phyloP scores from a whole-genome alignment of 805 yeast genomes.

The Wickerhamiella occidentalis region DNA sequence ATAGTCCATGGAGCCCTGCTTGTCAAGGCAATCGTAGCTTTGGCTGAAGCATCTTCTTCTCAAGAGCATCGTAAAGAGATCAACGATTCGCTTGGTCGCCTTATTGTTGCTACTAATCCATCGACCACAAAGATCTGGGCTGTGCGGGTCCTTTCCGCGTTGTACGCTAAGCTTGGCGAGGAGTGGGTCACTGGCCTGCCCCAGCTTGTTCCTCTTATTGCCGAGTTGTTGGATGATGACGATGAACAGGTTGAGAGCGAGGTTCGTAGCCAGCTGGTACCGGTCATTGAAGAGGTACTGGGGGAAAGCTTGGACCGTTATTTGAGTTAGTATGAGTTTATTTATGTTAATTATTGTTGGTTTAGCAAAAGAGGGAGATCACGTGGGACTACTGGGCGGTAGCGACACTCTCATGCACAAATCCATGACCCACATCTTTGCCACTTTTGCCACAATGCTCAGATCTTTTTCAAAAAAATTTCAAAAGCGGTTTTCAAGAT shows the following conservation, averaged over 20 bases:
- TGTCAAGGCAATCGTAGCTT: conserved; percentile 65
- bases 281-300: conserved; percentile 78
- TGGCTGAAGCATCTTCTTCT: conserved; percentile 49
- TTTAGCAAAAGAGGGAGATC: too few relatives aligned
- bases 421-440: not conserved
- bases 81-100: conserved; percentile 49
- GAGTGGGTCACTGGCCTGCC: conserved; percentile 87
- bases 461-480: not conserved
- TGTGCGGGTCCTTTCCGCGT: conserved; percentile 58
- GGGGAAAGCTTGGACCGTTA: conserved; percentile 81
- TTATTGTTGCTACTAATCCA: conserved; percentile 49
- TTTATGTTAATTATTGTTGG: not conserved
- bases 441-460: not conserved
- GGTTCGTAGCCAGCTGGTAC: conserved; percentile 80
- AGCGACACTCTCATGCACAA: too few relatives aligned
- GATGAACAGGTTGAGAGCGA: conserved; percentile 87
- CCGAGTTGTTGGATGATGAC: conserved; percentile 90
- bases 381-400: too few relatives aligned
- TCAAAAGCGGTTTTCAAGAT: not conserved
- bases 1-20: conserved; percentile 65
- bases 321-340: conserved; percentile 14
- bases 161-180: conserved; percentile 87
- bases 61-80: conserved; percentile 60
- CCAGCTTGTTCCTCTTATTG: conserved; percentile 87
- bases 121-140: conserved; percentile 67